Base-by-base conservation (phyloP, 257 asterid genomes). In the Salvia rosmarinus region DNA sequence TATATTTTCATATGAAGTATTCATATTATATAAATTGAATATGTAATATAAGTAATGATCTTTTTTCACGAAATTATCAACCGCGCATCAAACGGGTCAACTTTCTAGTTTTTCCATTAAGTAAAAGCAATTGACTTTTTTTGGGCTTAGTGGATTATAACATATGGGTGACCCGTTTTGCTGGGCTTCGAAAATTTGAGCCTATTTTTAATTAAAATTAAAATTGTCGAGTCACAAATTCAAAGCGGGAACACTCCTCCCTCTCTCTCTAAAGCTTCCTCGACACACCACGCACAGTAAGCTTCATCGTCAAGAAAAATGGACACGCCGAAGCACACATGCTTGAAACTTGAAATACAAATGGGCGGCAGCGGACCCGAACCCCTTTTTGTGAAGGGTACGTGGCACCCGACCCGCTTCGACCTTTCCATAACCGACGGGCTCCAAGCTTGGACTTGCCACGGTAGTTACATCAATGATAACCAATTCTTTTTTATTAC, bases 341-440 rank as follows among this genome's bases (percentile, higher is more conserved):
- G 97, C 82, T 73, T 91, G 84, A 94, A 94, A 61, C 87, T 94
- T 63, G 80, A 82, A 56, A 44, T 82, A 12, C 78, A 83, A 16
- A 13, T 13, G 65, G 78, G 60, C 47, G 71, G 75, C 51, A 64
- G 54, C 62, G 74, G 60, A 37, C 9, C 81, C 39, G 98, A 85
- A 73, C 73, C 85, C 67, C 37, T 94, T 46, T 94, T 94, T 76
- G 96, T 94, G 6, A 91, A 86, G 79, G 99, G 98, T 25, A 88
- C 90, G 0, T 94, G 96, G 96, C 80, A 72, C 75, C 78, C 90
- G 77, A 78, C 89, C 81, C 87, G 82, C 23, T 94, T 94, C 84
- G 85, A 88, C 77, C 83, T 94, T 68, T 71, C 84, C 80, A 71
- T 89, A 75, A 82, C 93, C 73, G 86, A 91, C 68, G 99, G 96